These are phyloP conservation scores for Apiotrichum porosum DNA, from an alignment of 1,284 basidiomycete genomes.

Conservation along the genomic window DNA sequence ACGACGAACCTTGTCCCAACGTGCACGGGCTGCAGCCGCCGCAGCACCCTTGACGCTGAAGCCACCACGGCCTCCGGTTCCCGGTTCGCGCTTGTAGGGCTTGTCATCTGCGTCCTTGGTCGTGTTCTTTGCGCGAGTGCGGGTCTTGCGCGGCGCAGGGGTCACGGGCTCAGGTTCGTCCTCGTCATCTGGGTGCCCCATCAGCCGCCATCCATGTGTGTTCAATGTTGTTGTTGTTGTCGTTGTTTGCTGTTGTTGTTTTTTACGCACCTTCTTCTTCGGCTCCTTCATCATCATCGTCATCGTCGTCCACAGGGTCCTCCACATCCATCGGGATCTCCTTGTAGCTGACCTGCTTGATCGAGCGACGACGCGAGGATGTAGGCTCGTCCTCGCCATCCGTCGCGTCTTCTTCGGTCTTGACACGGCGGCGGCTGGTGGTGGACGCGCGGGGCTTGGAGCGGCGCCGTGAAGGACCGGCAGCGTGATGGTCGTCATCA, in stretches of 20 bases:
- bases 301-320: conserved; percentile 16
- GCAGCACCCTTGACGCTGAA: conserved; percentile 47
- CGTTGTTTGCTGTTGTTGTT: too few relatives aligned
- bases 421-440: not conserved
- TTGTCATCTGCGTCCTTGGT: conserved; percentile 13
- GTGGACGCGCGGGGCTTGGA: not conserved
- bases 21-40: conserved; percentile 41
- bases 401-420: conserved; percentile 8
- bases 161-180: conserved; percentile 5
- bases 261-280: conserved; percentile 8
- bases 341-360: conserved; percentile 24
- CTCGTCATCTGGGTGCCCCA: conserved; percentile 6
- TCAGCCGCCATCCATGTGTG: conserved; percentile 7
- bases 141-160: conserved; percentile 3
- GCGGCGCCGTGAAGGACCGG: conserved; percentile 6
- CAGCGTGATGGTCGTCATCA: conserved; percentile 10
- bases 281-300: conserved; percentile 15
- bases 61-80: conserved; percentile 39
- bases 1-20: conserved; percentile 43
- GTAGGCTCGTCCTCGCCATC: conserved; percentile 14
- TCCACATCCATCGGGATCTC: conserved; percentile 18
- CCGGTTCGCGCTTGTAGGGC: conserved; percentile 32
- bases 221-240: too few relatives aligned
- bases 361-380: conserved; percentile 12
- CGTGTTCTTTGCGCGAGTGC: conserved; percentile 8